A percentile compares a stretch with the other conserved stretches of the same genome.
These are phyloP conservation scores for Pythium diclinum DNA, from an alignment of 352 stramenopile genomes.

Conservation along the genomic window DNA sequence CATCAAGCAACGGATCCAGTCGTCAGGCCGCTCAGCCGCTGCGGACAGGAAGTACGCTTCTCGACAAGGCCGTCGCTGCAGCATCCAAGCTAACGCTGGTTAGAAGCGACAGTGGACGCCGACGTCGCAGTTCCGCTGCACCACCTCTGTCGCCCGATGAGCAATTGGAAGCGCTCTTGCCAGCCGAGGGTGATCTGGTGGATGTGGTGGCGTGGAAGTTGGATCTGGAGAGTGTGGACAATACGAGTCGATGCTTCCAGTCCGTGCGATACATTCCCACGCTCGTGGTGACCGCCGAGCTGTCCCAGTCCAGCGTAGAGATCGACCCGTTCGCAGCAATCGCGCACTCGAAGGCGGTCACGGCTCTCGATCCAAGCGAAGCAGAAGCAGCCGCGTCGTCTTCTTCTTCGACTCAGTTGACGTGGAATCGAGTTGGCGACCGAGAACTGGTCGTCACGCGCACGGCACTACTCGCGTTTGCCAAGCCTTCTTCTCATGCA, in stretches of 20 bases:
- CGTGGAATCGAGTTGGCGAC: conserved; percentile 42
- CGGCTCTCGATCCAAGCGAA: conserved; percentile 7
- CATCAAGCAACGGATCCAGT: not conserved
- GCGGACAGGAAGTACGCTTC: conserved; percentile 63
- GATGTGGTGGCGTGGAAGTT: conserved; percentile 25
- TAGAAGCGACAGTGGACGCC: conserved; percentile 20
- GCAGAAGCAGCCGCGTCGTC: conserved; percentile 10
- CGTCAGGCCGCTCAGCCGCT: conserved; percentile 27
- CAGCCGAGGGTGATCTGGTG: conserved; percentile 27
- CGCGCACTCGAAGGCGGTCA: conserved; percentile 17
- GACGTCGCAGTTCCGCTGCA: conserved; percentile 17
- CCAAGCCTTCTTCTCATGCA: conserved; percentile 23
- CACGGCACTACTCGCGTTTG: conserved; percentile 38
- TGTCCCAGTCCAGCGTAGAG: not conserved
- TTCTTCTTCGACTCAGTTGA: conserved; percentile 20
- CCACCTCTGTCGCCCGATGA: conserved; percentile 14
- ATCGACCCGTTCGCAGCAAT: conserved; percentile 28
- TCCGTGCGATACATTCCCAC: conserved; percentile 31
- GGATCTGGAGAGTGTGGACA: conserved; percentile 16
- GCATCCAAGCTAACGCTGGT: conserved; percentile 41
- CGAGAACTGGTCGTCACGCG: conserved; percentile 70
- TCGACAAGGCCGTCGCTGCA: conserved; percentile 71
- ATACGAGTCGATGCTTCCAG: conserved; percentile 12
- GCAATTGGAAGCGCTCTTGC: conserved; percentile 15
- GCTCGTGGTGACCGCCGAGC: conserved; percentile 15